These are phyloP conservation scores for Tuber magnatum DNA, from an alignment of 495 filamentous ascomycete genomes.

Conservation along the genomic window DNA sequence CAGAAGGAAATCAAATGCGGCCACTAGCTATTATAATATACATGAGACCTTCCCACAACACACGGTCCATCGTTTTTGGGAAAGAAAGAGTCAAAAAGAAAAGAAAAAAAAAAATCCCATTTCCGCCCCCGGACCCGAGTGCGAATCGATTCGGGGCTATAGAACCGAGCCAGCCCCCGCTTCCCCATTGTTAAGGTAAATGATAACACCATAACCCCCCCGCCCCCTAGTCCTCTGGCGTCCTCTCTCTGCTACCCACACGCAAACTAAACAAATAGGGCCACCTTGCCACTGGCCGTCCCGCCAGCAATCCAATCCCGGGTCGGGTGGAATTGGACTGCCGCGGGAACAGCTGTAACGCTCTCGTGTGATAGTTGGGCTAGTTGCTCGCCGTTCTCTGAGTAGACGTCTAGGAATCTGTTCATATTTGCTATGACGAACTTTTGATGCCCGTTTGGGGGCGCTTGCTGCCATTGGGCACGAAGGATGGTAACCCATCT, in stretches of 20 bases:
- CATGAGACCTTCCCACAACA: neutral
- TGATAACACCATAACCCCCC: neutral
- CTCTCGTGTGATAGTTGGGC: conserved; percentile 76
- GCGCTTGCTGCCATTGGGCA: conserved; percentile 81
- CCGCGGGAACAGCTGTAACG: conserved; percentile 89
- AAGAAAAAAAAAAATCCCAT: too few species aligned
- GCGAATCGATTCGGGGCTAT: neutral
- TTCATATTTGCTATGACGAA: conserved; percentile 98
- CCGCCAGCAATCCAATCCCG: conserved; percentile 89
- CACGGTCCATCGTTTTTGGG: neutral
- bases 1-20: neutral
- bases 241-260: neutral
- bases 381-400: conserved; percentile 70
- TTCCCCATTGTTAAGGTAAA: neutral
- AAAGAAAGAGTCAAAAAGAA: neutral
- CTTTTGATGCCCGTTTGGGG: conserved; percentile 67
- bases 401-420: conserved; percentile 87
- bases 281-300: conserved; percentile 86
- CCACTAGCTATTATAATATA: neutral
- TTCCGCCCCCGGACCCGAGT: neutral
- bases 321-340: conserved; percentile 79
- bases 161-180: neutral
- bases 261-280: conserved; percentile 67
- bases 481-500: conserved; percentile 68
- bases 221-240: neutral